Percentiles rank a stretch among this genome's conserved stretches.
Evolutionary conservation across 169 alveolate genomes (phyloP).

Genomic region (Plasmodium inui): DNA sequence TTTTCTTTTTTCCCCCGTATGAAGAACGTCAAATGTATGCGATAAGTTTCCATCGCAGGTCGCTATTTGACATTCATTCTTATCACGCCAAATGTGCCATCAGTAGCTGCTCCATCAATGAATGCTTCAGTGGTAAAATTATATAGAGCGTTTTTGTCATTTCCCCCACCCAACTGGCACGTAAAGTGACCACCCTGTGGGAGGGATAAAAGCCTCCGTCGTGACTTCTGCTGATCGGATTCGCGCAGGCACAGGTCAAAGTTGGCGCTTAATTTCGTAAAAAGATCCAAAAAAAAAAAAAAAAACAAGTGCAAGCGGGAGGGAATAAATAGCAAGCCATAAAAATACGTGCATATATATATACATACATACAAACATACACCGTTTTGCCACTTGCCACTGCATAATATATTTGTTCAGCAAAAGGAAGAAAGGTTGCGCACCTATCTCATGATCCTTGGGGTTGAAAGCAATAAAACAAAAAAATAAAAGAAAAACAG

Average conservation of each 20-base stretch:
- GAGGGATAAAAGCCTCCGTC: background rate
- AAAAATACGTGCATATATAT: background rate
- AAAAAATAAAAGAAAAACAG: background rate
- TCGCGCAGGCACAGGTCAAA: conserved; percentile 2
- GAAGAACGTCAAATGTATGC: background rate
- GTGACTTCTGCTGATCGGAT: background rate
- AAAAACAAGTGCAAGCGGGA: background rate
- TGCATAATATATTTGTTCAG: background rate
- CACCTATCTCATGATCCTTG: background rate
- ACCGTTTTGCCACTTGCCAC: background rate
- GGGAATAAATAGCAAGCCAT: background rate
- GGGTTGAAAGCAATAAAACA: background rate
- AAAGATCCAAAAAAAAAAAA: background rate
- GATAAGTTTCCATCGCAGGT: background rate
- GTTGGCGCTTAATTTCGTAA: background rate
- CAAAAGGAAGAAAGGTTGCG: background rate
- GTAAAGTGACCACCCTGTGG: background rate
- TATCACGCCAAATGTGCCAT: background rate
- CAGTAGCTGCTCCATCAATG: background rate
- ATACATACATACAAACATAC: background rate
- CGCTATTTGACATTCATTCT: background rate
- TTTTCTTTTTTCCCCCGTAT: background rate
- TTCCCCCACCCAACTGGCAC: background rate
- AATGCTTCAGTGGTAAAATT: background rate
- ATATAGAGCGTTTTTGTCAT: background rate